Percentiles rank a stretch among this genome's conserved stretches.
phyloP scores from a whole-genome alignment of 208 protist genomes.

The Acanthamoeba lenticulata region DNA sequence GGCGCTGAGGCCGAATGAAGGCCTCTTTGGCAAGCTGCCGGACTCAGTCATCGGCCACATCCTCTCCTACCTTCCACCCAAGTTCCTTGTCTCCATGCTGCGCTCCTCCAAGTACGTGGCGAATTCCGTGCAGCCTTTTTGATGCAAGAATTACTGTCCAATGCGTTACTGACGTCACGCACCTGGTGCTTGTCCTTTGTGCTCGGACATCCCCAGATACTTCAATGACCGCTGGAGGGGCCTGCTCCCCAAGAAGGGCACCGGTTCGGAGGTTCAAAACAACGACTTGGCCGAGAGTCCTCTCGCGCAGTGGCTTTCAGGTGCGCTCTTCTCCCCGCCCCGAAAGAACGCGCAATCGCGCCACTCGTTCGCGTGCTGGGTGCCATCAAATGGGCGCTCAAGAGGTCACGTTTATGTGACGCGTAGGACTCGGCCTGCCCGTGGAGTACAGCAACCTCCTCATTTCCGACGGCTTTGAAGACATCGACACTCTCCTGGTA shows the following conservation, averaged over 20 bases:
- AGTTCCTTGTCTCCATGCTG: background rate
- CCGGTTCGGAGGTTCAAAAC: background rate
- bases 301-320: background rate
- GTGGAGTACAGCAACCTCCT: background rate
- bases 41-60: background rate
- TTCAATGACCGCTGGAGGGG: background rate
- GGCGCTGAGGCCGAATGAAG: background rate
- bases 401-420: background rate
- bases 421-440: background rate
- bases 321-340: no score
- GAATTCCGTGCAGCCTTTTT: no score
- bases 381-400: no score
- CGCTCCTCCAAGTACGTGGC: background rate
- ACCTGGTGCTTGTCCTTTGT: background rate
- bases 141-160: no score
- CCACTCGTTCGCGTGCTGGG: no score
- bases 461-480: conserved; percentile 14
- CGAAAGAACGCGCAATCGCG: no score
- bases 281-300: background rate
- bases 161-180: background rate
- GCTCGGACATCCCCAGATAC: background rate
- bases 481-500: background rate
- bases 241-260: background rate
- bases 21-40: background rate
- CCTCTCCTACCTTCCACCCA: background rate